Conservation (phyloP, 352 stramenopile genomes). For the Pythium aquatile region DNA sequence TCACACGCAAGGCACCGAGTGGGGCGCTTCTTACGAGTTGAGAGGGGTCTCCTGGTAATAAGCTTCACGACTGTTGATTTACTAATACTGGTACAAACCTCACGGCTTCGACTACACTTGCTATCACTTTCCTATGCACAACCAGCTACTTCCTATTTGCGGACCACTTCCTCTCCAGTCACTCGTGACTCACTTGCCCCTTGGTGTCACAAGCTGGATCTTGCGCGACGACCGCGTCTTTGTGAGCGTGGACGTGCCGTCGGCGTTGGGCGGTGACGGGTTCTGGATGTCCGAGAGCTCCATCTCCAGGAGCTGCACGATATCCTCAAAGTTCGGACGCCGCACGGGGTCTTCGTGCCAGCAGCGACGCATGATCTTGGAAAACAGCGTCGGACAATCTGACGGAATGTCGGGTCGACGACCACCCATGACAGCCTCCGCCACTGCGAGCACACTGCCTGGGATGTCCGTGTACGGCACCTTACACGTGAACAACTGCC, state of each 20-base stretch:
- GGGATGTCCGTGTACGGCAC: constrained; percentile 75
- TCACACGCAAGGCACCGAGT: constrained; percentile 6
- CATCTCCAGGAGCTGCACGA: constrained; percentile 74
- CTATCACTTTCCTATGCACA: not conserved
- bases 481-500: constrained; percentile 75
- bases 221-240: constrained; percentile 19
- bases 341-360: constrained; percentile 71
- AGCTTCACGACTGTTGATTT: not conserved
- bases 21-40: no score
- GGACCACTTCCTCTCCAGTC: not conserved
- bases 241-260: not conserved
- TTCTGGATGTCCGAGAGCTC: constrained; percentile 57
- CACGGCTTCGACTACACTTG: not conserved
- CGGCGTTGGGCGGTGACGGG: not conserved
- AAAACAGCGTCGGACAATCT: constrained; percentile 62
- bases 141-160: not conserved
- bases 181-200: not conserved
- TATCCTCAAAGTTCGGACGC: constrained; percentile 75
- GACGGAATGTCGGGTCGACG: constrained; percentile 60
- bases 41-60: no score
- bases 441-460: constrained; percentile 68
- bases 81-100: constrained; percentile 2
- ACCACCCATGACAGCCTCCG: constrained; percentile 68
- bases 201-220: constrained; percentile 19
- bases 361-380: constrained; percentile 81